These are phyloP conservation scores for Venturia effusa DNA, from an alignment of 2,329 filamentous ascomycete genomes.

Conservation along the genomic window DNA sequence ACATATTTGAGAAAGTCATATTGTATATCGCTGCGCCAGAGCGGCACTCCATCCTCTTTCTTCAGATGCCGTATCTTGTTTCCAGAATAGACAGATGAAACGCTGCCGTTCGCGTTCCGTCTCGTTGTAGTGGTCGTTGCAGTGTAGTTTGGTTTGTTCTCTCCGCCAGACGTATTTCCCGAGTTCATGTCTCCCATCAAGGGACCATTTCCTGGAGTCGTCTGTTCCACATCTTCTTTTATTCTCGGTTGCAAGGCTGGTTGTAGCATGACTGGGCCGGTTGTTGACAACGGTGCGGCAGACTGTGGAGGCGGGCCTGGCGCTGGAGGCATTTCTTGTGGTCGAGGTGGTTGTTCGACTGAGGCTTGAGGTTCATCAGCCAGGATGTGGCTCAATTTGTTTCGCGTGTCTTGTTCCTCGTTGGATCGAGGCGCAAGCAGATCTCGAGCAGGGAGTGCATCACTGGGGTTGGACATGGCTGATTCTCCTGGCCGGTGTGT, in stretches of 20 bases:
- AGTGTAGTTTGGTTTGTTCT: slow-evolving; percentile 24
- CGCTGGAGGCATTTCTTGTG: background rate
- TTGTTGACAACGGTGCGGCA: background rate
- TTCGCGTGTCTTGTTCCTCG: slow-evolving; percentile 1
- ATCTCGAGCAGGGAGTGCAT: background rate
- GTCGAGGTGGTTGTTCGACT: slow-evolving; percentile 2
- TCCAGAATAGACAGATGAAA: slow-evolving; percentile 55
- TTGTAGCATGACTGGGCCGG: background rate
- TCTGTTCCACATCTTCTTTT: background rate
- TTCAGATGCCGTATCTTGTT: slow-evolving; percentile 78
- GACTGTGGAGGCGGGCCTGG: slow-evolving; percentile 5
- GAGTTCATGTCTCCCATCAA: background rate
- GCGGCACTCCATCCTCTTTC: slow-evolving; percentile 77
- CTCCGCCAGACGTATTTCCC: background rate
- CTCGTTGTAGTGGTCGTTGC: slow-evolving; percentile 41
- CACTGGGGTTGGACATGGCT: background rate
- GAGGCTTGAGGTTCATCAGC: slow-evolving; percentile 1
- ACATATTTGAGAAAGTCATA: slow-evolving; percentile 74
- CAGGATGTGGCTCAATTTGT: slow-evolving; percentile 9
- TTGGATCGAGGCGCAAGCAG: background rate
- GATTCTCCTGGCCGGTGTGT: background rate
- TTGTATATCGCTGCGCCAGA: slow-evolving; percentile 82
- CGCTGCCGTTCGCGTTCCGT: slow-evolving; percentile 53
- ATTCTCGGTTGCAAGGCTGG: background rate
- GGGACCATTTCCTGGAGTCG: background rate